phyloP scores from a whole-genome alignment of 2,329 filamentous ascomycete genomes.

The Diaporthe batatas region DNA sequence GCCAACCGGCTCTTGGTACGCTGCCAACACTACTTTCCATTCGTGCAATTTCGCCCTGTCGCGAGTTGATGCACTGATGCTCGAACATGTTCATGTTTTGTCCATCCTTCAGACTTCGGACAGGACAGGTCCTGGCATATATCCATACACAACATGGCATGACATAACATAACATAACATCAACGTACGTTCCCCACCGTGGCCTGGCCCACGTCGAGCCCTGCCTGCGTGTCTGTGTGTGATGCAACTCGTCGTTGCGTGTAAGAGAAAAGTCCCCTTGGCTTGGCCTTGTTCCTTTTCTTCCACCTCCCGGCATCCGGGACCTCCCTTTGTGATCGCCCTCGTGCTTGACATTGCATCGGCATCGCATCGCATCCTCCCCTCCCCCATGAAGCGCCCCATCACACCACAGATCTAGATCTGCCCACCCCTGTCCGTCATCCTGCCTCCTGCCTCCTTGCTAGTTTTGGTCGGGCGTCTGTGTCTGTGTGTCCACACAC shows the following conservation, averaged over 20 bases:
- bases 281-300: neutral
- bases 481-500: neutral
- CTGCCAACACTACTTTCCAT: conserved; percentile 17
- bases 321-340: conserved; percentile 1
- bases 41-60: conserved; percentile 30
- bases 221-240: neutral
- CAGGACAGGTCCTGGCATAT: neutral
- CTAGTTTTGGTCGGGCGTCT: neutral
- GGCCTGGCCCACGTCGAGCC: neutral
- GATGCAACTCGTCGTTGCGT: neutral
- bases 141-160: no score
- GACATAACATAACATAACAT: no score
- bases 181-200: neutral
- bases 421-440: neutral
- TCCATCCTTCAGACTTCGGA: neutral
- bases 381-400: no score
- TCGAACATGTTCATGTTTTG: conserved; percentile 19
- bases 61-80: conserved; percentile 21
- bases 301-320: conserved; percentile 1
- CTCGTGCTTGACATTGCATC: conserved; percentile 23
- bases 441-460: neutral
- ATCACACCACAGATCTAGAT: conserved; percentile 32
- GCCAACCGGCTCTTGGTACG: conserved; percentile 26
- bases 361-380: conserved; percentile 22
- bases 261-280: conserved; percentile 24